A percentile compares a stretch with the other conserved stretches of the same genome.
Conservation (phyloP, 1,139 yeast genomes). For the Candida anutae region DNA sequence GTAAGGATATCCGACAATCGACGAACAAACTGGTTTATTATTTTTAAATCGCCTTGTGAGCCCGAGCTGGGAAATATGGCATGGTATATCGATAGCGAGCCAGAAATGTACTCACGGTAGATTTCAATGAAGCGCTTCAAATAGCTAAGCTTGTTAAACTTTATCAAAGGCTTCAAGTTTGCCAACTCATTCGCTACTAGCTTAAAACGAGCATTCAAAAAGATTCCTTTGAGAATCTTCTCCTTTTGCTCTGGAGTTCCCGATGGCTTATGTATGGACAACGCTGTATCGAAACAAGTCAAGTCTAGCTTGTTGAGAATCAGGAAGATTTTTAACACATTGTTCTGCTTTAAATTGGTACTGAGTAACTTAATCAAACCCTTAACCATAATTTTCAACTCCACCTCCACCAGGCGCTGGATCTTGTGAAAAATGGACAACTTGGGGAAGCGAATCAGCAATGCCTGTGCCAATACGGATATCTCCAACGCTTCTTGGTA, state of each 20-base stretch:
- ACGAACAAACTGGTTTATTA: constrained; percentile 27
- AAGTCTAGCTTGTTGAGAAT: constrained; percentile 60
- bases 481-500: constrained; percentile 85
- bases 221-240: constrained; percentile 36
- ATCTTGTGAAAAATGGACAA: constrained; percentile 49
- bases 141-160: constrained; percentile 51
- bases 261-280: constrained; percentile 3
- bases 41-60: constrained; percentile 16
- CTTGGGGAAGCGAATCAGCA: constrained; percentile 62
- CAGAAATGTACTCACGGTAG: constrained; percentile 74
- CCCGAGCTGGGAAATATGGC: constrained; percentile 44
- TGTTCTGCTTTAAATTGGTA: constrained; percentile 71
- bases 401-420: constrained; percentile 45
- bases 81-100: constrained; percentile 58
- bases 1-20: constrained; percentile 23
- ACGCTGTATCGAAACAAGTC: constrained; percentile 3
- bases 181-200: constrained; percentile 55
- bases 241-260: constrained; percentile 6
- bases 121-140: constrained; percentile 76
- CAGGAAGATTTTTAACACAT: constrained; percentile 69
- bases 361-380: constrained; percentile 63
- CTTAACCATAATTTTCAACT: constrained; percentile 55
- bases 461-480: constrained; percentile 60
- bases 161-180: constrained; percentile 47
- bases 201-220: constrained; percentile 48